Conservation (phyloP, 2,329 filamentous ascomycete species). For the Pseudogymnoascus sp. region DNA sequence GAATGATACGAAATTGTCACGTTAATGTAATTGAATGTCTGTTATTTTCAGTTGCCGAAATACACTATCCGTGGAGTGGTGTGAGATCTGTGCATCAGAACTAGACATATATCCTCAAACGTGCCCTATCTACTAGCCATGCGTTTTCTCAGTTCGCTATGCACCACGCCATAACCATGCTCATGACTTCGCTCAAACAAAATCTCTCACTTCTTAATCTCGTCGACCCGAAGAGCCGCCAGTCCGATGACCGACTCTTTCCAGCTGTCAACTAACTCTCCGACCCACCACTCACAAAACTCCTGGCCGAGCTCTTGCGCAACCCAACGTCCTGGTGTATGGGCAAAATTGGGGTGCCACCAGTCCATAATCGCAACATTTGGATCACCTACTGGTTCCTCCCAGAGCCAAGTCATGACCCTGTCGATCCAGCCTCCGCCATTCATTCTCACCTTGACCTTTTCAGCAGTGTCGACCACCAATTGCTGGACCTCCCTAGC, state of each 20-base stretch:
- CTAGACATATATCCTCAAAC: background rate
- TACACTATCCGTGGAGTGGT: background rate
- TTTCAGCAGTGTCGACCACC: slow-evolving; percentile 11
- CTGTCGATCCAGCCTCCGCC: slow-evolving; percentile 30
- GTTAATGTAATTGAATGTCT: slow-evolving; percentile 4
- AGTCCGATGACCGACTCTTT: slow-evolving; percentile 26
- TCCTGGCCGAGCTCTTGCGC: slow-evolving; percentile 7
- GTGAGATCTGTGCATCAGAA: background rate
- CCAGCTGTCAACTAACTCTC: slow-evolving; percentile 21
- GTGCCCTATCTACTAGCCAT: background rate
- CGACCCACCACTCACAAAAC: slow-evolving; percentile 16
- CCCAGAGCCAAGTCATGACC: slow-evolving; percentile 13
- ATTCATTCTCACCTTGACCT: slow-evolving; percentile 22
- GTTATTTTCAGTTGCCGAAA: background rate
- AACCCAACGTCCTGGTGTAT: background rate
- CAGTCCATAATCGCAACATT: background rate
- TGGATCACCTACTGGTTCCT: background rate
- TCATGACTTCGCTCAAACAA: background rate
- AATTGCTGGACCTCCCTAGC: slow-evolving; percentile 15
- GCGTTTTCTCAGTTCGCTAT: slow-evolving; percentile 4
- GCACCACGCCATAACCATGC: slow-evolving; percentile 5
- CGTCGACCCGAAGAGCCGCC: slow-evolving; percentile 15
- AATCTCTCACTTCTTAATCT: slow-evolving; percentile 9
- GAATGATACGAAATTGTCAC: background rate
- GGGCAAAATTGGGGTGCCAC: background rate